These are phyloP conservation scores for Endogone sp. DNA, from an alignment of 192 early-diverging fungal species.

Conservation along the genomic window DNA sequence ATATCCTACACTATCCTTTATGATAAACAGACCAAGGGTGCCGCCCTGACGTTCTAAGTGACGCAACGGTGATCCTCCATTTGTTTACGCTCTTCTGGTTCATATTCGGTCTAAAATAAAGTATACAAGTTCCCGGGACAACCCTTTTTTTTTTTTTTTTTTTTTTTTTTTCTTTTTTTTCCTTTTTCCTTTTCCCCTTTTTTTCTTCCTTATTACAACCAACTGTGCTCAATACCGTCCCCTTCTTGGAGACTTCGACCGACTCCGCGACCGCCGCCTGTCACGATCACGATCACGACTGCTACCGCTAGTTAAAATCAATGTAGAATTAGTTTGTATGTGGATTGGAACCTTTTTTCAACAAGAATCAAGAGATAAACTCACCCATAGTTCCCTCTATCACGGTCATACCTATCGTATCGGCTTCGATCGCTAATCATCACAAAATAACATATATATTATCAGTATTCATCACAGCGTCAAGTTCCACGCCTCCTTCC, in stretches of 20 bases:
- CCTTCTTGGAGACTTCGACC: not conserved
- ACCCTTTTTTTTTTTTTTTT: too few species aligned
- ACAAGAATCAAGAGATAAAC: not conserved
- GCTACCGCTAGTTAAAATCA: not conserved
- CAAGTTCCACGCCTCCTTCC: not conserved
- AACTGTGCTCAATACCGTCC: not conserved
- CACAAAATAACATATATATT: not conserved
- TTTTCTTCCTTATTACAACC: not conserved
- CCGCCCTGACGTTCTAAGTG: constrained; percentile 82
- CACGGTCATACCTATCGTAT: not conserved
- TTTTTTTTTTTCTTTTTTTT: too few species aligned
- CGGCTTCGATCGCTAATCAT: not conserved
- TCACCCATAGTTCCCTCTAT: not conserved
- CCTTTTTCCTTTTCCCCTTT: too few species aligned
- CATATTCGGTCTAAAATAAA: too few species aligned
- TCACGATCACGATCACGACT: not conserved
- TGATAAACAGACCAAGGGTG: constrained; percentile 56
- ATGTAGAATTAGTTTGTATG: not conserved
- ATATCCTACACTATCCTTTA: constrained; percentile 8
- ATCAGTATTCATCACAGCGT: not conserved
- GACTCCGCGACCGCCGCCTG: not conserved
- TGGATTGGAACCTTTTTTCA: not conserved
- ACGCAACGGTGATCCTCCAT: not conserved
- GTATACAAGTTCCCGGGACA: too few species aligned
- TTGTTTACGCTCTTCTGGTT: too few species aligned